Base-by-base conservation (phyloP, 768 basidiomycete genomes). In the Lactarius vividus region DNA sequence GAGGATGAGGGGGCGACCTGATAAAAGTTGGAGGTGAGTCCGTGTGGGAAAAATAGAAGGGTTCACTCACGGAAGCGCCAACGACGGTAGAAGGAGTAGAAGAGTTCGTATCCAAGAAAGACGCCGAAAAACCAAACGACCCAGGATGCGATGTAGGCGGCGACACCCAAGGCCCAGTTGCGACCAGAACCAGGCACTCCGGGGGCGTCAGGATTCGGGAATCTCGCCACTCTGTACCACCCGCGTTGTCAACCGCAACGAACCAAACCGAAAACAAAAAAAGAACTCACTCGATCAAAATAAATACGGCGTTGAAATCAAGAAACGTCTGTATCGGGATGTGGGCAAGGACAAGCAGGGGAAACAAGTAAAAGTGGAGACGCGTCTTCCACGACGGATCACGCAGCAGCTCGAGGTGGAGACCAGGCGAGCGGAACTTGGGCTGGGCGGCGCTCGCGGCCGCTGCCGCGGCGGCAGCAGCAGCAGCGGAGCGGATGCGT, bases 231-330 rank as follows among this genome's bases (percentile, higher is more conserved):
- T 78, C 92, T 94, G 71, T 1, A 37, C 37, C 55, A 29, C 18
- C 1, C 33, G 33, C 33, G 28, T 39, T 29, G 57, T 52, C 59
- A 61, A 42, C 49, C n/a, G 63, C 59, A 66, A 66, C 42, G 64
- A 46, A 31, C 6, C 57, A 18, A 49, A 40, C 37, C 42, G 52
- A 40, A 40, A 18, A 13, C 2, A 13, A 46, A 40, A 18, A n/a
- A 3, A 13, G 39, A 54, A 88, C 93, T 79, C 73, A 94, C 92
- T 93, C 86, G 49, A 94, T 74, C 71, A 95, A 75, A 70, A 94
- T 86, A 78, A 87, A 96, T 69, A 89, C 86, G 71, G 88, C 86
- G 75, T 95, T 94, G 75, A 94, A 93, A 73, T 96, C 94, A 74
- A 96, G 87, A 73, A 89, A 95, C 0, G 88, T 86, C 75, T 94